These are phyloP conservation scores for Neoboletus brunneissimus DNA, from an alignment of 768 basidiomycete genomes.

Conservation along the genomic window DNA sequence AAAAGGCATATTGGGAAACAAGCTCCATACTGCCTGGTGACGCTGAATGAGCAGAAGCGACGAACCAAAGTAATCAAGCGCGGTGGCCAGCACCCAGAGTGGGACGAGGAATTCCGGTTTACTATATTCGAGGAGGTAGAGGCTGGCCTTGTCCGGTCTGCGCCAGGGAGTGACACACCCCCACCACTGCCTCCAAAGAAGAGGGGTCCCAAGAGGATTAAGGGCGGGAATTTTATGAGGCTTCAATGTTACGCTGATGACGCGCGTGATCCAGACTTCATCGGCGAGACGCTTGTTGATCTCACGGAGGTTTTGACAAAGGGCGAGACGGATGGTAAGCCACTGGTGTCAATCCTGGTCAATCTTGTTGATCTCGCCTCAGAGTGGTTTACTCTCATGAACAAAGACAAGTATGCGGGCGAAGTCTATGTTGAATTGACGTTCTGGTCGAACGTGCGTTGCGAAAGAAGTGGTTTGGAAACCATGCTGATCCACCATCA, in stretches of 20 bases:
- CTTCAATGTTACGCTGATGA: constrained; percentile 95
- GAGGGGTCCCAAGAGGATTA: constrained; percentile 48
- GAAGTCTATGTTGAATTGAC: constrained; percentile 96
- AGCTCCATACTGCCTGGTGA: constrained; percentile 88
- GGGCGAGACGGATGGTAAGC: constrained; percentile 94
- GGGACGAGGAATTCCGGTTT: constrained; percentile 98
- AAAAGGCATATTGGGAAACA: constrained; percentile 95
- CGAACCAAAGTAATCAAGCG: constrained; percentile 93
- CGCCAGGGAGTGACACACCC: constrained; percentile 45
- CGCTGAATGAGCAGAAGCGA: constrained; percentile 76
- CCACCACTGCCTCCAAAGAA: constrained; percentile 72
- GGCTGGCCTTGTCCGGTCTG: constrained; percentile 46
- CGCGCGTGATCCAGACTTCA: constrained; percentile 89
- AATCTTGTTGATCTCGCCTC: constrained; percentile 15
- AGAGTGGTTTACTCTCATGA: constrained; percentile 94
- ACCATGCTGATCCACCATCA: constrained; percentile 6
- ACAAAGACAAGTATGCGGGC: constrained; percentile 92
- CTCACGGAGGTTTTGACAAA: constrained; percentile 87
- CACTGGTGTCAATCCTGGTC: background rate
- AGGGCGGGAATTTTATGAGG: constrained; percentile 72
- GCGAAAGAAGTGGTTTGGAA: background rate
- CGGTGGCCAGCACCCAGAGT: constrained; percentile 97
- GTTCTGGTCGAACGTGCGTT: constrained; percentile 88
- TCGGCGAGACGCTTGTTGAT: constrained; percentile 88
- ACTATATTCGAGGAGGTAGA: constrained; percentile 76